These are phyloP conservation scores for Cryptosporidium sp. DNA, from an alignment of 169 alveolate genomes.

Conservation along the genomic window DNA sequence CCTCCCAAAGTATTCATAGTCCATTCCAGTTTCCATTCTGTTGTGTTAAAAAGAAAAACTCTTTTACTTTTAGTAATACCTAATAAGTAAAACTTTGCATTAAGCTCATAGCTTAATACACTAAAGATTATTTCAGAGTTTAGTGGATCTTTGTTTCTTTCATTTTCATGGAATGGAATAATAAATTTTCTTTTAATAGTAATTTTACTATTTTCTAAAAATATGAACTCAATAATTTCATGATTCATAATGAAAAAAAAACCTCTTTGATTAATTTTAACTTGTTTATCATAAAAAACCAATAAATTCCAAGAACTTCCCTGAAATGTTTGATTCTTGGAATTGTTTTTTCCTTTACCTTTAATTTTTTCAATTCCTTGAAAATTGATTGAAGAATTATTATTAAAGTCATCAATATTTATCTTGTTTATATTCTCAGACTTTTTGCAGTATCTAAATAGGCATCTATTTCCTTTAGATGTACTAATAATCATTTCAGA, in stretches of 20 bases:
- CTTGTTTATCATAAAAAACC: not conserved
- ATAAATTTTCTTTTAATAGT: not conserved
- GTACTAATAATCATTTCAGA: not conserved
- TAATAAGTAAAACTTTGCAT: not conserved
- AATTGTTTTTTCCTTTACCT: not conserved
- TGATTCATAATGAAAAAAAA: not conserved
- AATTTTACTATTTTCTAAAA: not conserved
- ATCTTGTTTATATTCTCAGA: not conserved
- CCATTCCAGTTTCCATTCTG: conserved; percentile 33
- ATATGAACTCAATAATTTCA: not conserved
- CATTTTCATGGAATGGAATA: not conserved
- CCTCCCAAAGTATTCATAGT: conserved; percentile 40
- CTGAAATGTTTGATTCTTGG: not conserved
- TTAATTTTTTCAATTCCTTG: not conserved
- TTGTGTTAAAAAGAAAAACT: conserved; percentile 2
- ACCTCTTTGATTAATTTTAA: not conserved
- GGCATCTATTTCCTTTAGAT: not conserved
- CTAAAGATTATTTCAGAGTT: not conserved
- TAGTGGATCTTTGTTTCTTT: not conserved
- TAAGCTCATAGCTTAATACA: not conserved
- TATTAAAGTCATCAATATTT: not conserved
- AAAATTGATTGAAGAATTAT: too few species aligned
- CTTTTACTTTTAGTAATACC: conserved; percentile 35
- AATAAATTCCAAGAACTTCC: not conserved
- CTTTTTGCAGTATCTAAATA: not conserved